Conservation (phyloP, 148 eudicot species). For the Vaccinium darrowii region DNA sequence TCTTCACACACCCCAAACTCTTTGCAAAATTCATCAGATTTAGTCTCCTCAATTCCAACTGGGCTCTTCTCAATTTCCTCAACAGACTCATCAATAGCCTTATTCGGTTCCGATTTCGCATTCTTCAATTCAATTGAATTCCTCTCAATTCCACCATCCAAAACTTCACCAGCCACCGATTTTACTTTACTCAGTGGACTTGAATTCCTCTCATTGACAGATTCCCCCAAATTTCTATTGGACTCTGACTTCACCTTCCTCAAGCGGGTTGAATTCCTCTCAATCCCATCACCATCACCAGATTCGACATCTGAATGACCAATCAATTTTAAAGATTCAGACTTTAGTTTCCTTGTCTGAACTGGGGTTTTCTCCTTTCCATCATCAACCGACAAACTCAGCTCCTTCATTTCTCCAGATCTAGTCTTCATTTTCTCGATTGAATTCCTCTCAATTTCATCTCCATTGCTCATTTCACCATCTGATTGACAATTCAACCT, state of each 20-base stretch:
- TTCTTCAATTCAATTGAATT: constrained; percentile 11
- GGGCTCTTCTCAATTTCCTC: constrained; percentile 28
- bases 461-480: constrained; percentile 1
- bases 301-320: background rate
- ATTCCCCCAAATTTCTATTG: constrained; percentile 8
- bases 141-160: constrained; percentile 12
- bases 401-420: background rate
- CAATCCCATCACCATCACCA: background rate
- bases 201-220: constrained; percentile 20
- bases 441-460: constrained; percentile 16
- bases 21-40: constrained; percentile 28
- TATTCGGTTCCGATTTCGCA: constrained; percentile 1
- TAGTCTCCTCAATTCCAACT: constrained; percentile 16
- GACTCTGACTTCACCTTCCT: constrained; percentile 8
- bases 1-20: constrained; percentile 36
- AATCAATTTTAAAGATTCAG: background rate
- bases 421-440: constrained; percentile 9
- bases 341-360: background rate
- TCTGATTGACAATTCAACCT: constrained; percentile 8
- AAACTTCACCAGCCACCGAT: background rate
- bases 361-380: background rate
- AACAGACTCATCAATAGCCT: constrained; percentile 17
- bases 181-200: constrained; percentile 19
- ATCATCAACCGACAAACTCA: background rate
- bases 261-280: background rate